Conservation (phyloP, 768 basidiomycete species). For the Podaxis sp. region DNA sequence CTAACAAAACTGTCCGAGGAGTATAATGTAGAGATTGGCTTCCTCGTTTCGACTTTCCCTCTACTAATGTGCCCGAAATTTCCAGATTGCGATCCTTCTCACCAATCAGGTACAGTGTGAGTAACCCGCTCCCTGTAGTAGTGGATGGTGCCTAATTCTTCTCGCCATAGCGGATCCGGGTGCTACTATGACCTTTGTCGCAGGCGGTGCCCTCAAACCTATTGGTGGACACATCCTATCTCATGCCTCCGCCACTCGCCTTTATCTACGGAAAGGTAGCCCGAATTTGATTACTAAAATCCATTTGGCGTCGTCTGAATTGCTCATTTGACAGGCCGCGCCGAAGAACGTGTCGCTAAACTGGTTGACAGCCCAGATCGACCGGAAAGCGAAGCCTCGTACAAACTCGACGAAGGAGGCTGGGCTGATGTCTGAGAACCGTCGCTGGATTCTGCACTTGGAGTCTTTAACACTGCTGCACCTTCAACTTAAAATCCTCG, state of each 20-base stretch:
- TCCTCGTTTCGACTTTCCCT: not conserved
- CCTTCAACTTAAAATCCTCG: not conserved
- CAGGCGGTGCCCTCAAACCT: slow-evolving; percentile 88
- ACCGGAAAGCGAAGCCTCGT: slow-evolving; percentile 88
- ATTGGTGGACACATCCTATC: slow-evolving; percentile 89
- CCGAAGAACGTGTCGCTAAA: slow-evolving; percentile 88
- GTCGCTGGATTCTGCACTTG: not conserved
- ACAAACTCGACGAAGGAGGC: slow-evolving; percentile 87
- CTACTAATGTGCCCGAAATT: slow-evolving; percentile 8
- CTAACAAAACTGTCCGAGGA: slow-evolving; percentile 90
- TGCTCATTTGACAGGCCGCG: slow-evolving; percentile 55
- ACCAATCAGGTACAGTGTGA: slow-evolving; percentile 91
- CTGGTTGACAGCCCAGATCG: slow-evolving; percentile 86
- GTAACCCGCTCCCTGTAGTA: not conserved
- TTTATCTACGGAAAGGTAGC: slow-evolving; percentile 84
- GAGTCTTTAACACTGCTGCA: not conserved
- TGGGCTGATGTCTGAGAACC: slow-evolving; percentile 69
- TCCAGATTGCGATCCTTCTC: slow-evolving; percentile 76
- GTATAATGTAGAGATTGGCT: slow-evolving; percentile 54
- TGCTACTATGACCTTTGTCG: slow-evolving; percentile 92
- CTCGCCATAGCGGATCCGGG: slow-evolving; percentile 76
- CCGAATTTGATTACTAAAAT: not conserved
- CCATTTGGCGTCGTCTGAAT: not conserved
- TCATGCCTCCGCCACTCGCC: slow-evolving; percentile 82
- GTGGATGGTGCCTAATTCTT: not conserved